These are phyloP conservation scores for Trametes cinnabarina DNA, from an alignment of 768 basidiomycete species.

Conservation along the genomic window DNA sequence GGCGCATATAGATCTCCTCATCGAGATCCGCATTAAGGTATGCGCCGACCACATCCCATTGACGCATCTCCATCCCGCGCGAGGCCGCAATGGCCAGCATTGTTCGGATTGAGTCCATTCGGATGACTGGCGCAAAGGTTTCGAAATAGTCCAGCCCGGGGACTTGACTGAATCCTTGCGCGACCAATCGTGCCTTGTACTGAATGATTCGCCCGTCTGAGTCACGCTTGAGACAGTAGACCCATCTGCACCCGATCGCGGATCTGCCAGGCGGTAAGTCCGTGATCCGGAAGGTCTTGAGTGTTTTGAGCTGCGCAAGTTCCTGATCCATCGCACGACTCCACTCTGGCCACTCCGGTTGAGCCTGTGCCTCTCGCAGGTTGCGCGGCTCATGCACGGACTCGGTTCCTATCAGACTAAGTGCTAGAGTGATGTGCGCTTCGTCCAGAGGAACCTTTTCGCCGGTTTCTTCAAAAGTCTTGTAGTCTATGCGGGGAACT, in stretches of 20 bases:
- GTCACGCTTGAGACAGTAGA: constrained; percentile 42
- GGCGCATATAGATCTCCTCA: constrained; percentile 42
- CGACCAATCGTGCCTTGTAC: constrained; percentile 45
- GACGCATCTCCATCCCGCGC: constrained; percentile 34
- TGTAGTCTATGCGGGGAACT: constrained; percentile 5
- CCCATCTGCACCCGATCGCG: constrained; percentile 40
- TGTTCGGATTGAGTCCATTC: constrained; percentile 1
- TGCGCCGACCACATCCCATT: constrained; percentile 41
- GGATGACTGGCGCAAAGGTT: constrained; percentile 22
- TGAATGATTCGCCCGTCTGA: constrained; percentile 32
- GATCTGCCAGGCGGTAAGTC: constrained; percentile 29
- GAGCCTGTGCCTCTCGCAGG: constrained; percentile 2
- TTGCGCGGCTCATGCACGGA: background rate
- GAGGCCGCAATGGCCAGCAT: constrained; percentile 38
- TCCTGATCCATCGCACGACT: constrained; percentile 14
- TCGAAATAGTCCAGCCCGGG: constrained; percentile 37
- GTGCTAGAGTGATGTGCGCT: background rate
- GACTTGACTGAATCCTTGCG: constrained; percentile 40
- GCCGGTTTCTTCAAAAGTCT: background rate
- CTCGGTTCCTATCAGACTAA: background rate
- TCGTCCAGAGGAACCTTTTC: background rate
- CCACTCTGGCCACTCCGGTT: constrained; percentile 15
- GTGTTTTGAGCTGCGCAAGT: background rate
- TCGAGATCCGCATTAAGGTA: constrained; percentile 39
- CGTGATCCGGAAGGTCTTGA: constrained; percentile 6